Evolutionary conservation across 768 basidiomycete species (phyloP).

Genomic region (Hydnum rufescens): DNA sequence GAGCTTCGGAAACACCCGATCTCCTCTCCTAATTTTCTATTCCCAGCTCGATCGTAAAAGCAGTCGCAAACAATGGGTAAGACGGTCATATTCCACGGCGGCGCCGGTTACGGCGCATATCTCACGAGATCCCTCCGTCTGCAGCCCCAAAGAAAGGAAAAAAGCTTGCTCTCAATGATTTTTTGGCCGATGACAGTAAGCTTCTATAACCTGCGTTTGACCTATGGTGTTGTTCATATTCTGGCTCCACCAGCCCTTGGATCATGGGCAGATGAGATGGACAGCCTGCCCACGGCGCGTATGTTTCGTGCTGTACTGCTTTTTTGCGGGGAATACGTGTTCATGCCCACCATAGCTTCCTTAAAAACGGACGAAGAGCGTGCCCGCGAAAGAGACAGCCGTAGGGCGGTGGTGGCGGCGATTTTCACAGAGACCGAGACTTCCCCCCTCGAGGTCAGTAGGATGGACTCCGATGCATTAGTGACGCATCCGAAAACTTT

Average conservation of each 20-base stretch:
- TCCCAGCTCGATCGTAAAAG: too few relatives aligned
- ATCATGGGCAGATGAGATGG: constrained; percentile 99
- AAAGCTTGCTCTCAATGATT: constrained; percentile 85
- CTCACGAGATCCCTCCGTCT: background rate
- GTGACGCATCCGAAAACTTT: background rate
- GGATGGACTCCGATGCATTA: background rate
- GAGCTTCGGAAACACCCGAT: too few relatives aligned
- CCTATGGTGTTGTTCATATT: background rate
- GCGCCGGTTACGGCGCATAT: too few relatives aligned
- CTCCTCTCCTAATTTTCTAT: too few relatives aligned
- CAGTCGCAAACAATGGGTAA: too few relatives aligned
- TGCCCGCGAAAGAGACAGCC: constrained; percentile 9
- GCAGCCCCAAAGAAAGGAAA: constrained; percentile 79
- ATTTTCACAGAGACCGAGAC: constrained; percentile 40
- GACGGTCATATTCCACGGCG: too few relatives aligned
- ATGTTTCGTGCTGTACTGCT: constrained; percentile 21
- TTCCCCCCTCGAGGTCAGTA: constrained; percentile 42
- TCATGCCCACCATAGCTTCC: constrained; percentile 30
- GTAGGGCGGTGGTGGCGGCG: constrained; percentile 29
- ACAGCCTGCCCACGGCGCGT: constrained; percentile 83
- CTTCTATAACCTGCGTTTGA: constrained; percentile 8
- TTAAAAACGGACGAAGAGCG: constrained; percentile 48
- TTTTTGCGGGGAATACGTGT: background rate
- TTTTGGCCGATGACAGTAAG: constrained; percentile 73
- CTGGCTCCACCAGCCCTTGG: constrained; percentile 38